A percentile compares a stretch with the other conserved stretches of the same genome.
phyloP scores from a whole-genome alignment of 768 basidiomycete genomes.

The Naganishia onofrii region DNA sequence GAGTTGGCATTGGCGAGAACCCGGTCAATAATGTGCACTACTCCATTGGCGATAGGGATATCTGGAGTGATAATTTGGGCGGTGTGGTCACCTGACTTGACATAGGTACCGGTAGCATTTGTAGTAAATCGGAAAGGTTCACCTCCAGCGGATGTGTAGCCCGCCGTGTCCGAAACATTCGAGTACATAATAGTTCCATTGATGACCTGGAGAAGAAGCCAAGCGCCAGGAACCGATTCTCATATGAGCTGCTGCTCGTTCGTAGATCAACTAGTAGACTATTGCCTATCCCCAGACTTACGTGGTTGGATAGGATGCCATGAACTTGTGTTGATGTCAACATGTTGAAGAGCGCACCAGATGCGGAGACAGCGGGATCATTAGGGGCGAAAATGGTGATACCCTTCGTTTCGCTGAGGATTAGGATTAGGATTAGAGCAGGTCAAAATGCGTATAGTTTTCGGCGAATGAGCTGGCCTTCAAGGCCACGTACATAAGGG shows the following conservation, averaged over 20 bases:
- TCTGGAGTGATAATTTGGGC: conserved; percentile 63
- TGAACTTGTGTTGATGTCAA: conserved; percentile 58
- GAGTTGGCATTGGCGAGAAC: conserved; percentile 51
- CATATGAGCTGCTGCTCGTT: too few relatives aligned
- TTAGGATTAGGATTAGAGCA: neutral
- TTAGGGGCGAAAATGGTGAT: conserved; percentile 69
- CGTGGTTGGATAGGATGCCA: conserved; percentile 63
- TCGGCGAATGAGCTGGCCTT: too few relatives aligned
- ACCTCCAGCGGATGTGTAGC: conserved; percentile 62
- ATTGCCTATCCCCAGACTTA: too few relatives aligned
- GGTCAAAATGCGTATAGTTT: too few relatives aligned
- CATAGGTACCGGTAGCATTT: conserved; percentile 63
- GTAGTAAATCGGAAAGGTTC: conserved; percentile 58
- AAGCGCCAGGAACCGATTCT: too few relatives aligned
- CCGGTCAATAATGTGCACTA: conserved; percentile 59
- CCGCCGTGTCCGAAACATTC: conserved; percentile 53
- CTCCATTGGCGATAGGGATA: conserved; percentile 66
- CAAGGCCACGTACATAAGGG: conserved; percentile 43
- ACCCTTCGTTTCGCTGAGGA: conserved; percentile 54
- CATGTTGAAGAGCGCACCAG: conserved; percentile 49
- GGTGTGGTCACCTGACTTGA: conserved; percentile 56
- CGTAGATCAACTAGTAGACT: too few relatives aligned
- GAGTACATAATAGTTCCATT: conserved; percentile 70
- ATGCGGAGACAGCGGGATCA: conserved; percentile 57
- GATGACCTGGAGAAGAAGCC: too few relatives aligned